These are phyloP conservation scores for Lepidium aucheri DNA, from an alignment of 345 rosid species.

Conservation along the genomic window DNA sequence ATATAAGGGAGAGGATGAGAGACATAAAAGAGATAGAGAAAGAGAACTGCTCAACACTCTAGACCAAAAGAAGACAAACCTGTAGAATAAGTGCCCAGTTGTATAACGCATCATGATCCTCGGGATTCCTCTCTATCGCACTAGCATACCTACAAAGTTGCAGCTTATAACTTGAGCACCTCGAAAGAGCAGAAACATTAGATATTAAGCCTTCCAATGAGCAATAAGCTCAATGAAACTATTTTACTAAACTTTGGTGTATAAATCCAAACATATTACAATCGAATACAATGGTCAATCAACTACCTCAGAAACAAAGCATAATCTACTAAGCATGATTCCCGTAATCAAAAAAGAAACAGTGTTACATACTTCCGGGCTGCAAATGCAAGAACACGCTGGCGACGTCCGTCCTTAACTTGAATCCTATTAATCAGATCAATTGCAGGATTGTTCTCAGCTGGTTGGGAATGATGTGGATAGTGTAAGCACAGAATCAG, in stretches of 20 bases:
- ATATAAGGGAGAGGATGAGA: neutral
- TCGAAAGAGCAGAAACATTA: neutral
- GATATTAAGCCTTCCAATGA: neutral
- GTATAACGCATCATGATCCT: constrained; percentile 92
- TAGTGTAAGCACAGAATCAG: no score
- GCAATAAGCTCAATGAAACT: neutral
- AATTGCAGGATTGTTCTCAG: constrained; percentile 74
- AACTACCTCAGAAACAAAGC: neutral
- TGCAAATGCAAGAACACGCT: constrained; percentile 90
- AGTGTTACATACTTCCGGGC: constrained; percentile 65
- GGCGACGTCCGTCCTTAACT: constrained; percentile 90
- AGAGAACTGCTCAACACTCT: neutral
- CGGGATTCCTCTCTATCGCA: constrained; percentile 81
- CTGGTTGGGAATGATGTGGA: constrained; percentile 25
- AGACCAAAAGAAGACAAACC: constrained; percentile 36
- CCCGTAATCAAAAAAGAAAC: neutral
- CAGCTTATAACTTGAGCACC: neutral
- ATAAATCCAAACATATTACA: neutral
- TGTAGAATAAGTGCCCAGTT: constrained; percentile 99
- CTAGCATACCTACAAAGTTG: constrained; percentile 70
- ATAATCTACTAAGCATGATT: neutral
- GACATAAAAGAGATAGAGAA: neutral
- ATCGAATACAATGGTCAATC: neutral
- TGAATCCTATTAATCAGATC: constrained; percentile 79
- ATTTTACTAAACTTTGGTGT: neutral